Base-by-base conservation (phyloP, 2,329 filamentous ascomycete genomes). In the Pyrenophora graminea region DNA sequence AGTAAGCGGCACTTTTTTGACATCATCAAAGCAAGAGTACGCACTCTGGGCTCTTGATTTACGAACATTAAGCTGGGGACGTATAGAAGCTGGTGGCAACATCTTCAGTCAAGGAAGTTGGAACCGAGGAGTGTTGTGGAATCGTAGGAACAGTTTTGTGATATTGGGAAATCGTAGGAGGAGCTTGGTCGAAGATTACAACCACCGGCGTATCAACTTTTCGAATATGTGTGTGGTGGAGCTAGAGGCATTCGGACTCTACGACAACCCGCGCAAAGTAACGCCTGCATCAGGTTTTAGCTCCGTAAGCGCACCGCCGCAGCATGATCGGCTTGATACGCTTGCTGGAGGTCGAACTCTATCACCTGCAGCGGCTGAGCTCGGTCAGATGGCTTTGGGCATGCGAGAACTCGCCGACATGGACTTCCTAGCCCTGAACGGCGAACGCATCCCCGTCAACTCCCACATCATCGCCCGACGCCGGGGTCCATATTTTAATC, bases 51-150 rank as follows among this genome's bases (percentile, higher is more conserved):
- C 94, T 2, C 77, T 99, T 40, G 92, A 99, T 68, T 76, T 99
- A 48, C 85, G 88, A 51, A 94, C 87, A 0, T 77, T 99, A 46
- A 94, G 89, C 0, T 99, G 94, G 94, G 92, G 89, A 48, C 89
- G 93, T 7, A 97, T 99, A 59, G 94, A 99, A 74, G 94, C 92
- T 0, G 93, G 92, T 19, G 71, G 92, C 7, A 92, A 87, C 56
- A 92, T 97, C 3, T 97, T 99, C 72, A 93, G 90, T 66, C 91
- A 96, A 70, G 94, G 94, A 38, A 97, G 93, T 73, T 99, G 94
- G 94, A 99, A 99, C 69, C 83, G 94, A 51, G 94, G 94, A 34
- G 85, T 99, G 25, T 75, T 99, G 6, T 99, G 94, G 94, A 89
- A 90, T 66, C 84, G 93, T 37, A 84, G 94, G 56, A 99, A 97